These are phyloP conservation scores for Camellia japonica DNA, from an alignment of 148 eudicot species.

Conservation along the genomic window DNA sequence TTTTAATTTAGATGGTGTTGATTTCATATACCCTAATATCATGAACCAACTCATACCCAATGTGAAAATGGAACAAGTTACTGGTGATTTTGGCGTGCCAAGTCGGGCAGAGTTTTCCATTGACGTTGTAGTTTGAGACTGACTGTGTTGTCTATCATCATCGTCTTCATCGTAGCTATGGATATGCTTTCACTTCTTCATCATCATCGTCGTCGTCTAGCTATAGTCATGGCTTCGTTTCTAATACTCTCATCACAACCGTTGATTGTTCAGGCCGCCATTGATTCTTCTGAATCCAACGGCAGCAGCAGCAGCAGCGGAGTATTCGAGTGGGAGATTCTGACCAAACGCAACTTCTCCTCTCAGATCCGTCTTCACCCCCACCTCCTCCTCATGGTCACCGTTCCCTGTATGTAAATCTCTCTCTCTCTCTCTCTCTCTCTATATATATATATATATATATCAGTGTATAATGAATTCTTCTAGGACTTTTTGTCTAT, in stretches of 20 bases:
- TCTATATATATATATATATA: not conserved
- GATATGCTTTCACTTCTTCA: not conserved
- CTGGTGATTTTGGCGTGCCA: too few species aligned
- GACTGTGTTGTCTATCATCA: not conserved
- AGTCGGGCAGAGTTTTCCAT: too few species aligned
- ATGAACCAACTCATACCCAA: too few species aligned
- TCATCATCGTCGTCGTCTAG: not conserved
- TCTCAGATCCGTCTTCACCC: conserved; percentile 66
- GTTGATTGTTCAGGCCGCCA: not conserved
- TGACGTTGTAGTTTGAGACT: not conserved
- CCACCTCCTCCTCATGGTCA: conserved; percentile 58
- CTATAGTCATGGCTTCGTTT: not conserved
- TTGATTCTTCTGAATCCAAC: not conserved
- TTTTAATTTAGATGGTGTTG: too few species aligned
- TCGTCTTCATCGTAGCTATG: not conserved
- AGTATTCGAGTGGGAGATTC: conserved; percentile 48
- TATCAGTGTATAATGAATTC: not conserved
- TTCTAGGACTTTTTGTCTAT: not conserved
- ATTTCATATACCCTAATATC: too few species aligned
- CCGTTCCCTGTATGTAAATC: conserved; percentile 65
- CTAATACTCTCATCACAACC: not conserved
- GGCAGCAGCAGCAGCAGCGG: not conserved
- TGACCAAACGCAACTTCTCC: conserved; percentile 64
- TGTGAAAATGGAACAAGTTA: too few species aligned
- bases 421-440: conserved; percentile 15